Percentiles rank a stretch among this genome's conserved stretches.
Conservation (phyloP, 2,329 filamentous ascomycete species). For the Ascochyta viciae-villosae region DNA sequence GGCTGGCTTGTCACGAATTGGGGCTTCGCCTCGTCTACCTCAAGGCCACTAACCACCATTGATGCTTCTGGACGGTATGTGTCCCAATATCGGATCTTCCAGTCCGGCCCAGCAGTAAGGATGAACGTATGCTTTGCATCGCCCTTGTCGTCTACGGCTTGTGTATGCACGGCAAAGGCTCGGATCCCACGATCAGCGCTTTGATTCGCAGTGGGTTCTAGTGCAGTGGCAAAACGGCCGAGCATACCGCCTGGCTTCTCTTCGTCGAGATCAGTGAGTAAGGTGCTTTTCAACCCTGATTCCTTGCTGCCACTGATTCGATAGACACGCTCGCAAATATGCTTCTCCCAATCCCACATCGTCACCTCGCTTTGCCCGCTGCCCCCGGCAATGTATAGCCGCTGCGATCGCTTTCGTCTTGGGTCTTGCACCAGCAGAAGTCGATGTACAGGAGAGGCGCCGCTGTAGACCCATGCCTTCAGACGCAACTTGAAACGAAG, state of each 20-base stretch:
- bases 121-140: constrained; percentile 82
- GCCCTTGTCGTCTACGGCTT: constrained; percentile 71
- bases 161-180: constrained; percentile 75
- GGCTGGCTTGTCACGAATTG: constrained; percentile 61
- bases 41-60: constrained; percentile 79
- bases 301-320: constrained; percentile 60
- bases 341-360: constrained; percentile 94
- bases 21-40: constrained; percentile 73
- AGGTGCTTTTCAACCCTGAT: constrained; percentile 59
- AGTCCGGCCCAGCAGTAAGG: constrained; percentile 86
- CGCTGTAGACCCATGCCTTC: constrained; percentile 86
- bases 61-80: constrained; percentile 79
- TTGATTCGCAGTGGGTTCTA: constrained; percentile 58
- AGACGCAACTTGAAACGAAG: constrained; percentile 90
- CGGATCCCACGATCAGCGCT: constrained; percentile 73
- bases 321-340: constrained; percentile 87
- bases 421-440: constrained; percentile 69
- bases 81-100: constrained; percentile 95
- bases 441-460: constrained; percentile 79
- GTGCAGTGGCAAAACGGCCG: constrained; percentile 77
- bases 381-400: constrained; percentile 88
- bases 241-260: constrained; percentile 87
- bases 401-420: constrained; percentile 67
- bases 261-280: constrained; percentile 88
- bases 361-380: constrained; percentile 88